Percentiles rank a stretch among this genome's conserved stretches.
phyloP scores from a whole-genome alignment of 768 basidiomycete genomes.

The Epithele typhae region DNA sequence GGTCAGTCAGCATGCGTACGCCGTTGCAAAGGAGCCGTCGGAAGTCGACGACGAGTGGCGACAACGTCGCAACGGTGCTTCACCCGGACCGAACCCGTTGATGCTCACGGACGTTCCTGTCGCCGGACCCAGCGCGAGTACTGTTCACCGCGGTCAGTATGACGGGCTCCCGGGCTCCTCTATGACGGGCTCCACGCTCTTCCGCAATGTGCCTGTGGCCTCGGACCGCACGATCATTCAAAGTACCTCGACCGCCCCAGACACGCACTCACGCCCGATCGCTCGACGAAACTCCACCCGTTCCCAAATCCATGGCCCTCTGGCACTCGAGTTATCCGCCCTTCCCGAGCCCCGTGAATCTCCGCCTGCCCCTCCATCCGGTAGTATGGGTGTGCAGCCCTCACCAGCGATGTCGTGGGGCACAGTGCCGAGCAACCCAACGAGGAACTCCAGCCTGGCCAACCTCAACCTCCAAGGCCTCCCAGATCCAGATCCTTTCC shows the following conservation, averaged over 20 bases:
- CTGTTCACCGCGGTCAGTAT: constrained; percentile 1
- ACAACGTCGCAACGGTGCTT: constrained; percentile 2
- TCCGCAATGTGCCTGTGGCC: background rate
- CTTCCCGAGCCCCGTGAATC: background rate
- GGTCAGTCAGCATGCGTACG: constrained; percentile 3
- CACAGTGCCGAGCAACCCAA: background rate
- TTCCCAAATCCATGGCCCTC: too few relatives aligned
- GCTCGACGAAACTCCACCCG: too few relatives aligned
- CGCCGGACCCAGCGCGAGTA: constrained; percentile 6
- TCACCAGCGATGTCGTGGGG: constrained; percentile 19
- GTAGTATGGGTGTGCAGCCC: background rate
- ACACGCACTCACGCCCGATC: too few relatives aligned
- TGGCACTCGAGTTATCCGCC: background rate
- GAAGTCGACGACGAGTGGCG: constrained; percentile 8
- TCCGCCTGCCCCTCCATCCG: background rate
- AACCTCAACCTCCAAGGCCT: constrained; percentile 9
- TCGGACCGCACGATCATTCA: background rate
- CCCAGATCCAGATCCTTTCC: constrained; percentile 1
- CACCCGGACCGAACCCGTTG: constrained; percentile 16
- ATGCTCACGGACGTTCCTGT: constrained; percentile 11
- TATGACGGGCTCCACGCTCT: background rate
- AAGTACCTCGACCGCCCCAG: background rate
- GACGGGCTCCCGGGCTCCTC: background rate
- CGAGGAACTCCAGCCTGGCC: constrained; percentile 10
- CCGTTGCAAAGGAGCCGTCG: constrained; percentile 9